phyloP scores from a whole-genome alignment of 306 rosid species.

The Rosa rugosa region DNA sequence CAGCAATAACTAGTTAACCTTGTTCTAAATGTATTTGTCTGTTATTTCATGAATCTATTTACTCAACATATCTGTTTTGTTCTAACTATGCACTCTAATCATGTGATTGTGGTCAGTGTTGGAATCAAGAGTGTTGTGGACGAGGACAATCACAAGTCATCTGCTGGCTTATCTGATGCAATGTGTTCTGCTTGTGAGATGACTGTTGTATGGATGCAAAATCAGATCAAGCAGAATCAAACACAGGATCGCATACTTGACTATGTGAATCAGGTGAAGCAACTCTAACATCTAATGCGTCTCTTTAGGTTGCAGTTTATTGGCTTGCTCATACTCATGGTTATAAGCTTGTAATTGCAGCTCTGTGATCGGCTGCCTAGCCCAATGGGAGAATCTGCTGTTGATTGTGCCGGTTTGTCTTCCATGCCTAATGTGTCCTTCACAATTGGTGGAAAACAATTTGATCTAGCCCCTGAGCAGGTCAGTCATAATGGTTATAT shows the following conservation, averaged over 20 bases:
- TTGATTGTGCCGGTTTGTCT: slow-evolving; percentile 56
- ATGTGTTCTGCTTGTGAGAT: slow-evolving; percentile 60
- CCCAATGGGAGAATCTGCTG: slow-evolving; percentile 72
- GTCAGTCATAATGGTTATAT: slow-evolving; percentile 18
- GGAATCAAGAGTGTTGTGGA: slow-evolving; percentile 57
- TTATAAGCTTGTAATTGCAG: slow-evolving; percentile 33
- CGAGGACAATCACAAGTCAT: slow-evolving; percentile 29
- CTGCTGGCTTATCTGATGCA: slow-evolving; percentile 33
- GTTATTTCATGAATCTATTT: not conserved
- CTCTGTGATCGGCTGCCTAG: slow-evolving; percentile 68
- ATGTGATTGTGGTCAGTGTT: slow-evolving; percentile 25
- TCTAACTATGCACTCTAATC: not conserved
- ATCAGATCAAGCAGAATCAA: slow-evolving; percentile 53
- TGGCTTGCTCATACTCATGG: slow-evolving; percentile 18
- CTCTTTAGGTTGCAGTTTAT: not conserved
- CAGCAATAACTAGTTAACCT: not conserved
- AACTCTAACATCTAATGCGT: not conserved
- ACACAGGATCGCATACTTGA: slow-evolving; percentile 51
- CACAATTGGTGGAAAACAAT: slow-evolving; percentile 57
- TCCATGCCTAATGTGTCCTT: slow-evolving; percentile 57
- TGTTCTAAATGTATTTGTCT: not conserved
- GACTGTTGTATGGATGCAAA: slow-evolving; percentile 74
- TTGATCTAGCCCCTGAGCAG: slow-evolving; percentile 62
- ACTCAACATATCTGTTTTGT: not conserved
- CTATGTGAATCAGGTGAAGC: slow-evolving; percentile 55